Base-by-base conservation (phyloP, 2,329 filamentous ascomycete species). In the Fusarium longipes region DNA sequence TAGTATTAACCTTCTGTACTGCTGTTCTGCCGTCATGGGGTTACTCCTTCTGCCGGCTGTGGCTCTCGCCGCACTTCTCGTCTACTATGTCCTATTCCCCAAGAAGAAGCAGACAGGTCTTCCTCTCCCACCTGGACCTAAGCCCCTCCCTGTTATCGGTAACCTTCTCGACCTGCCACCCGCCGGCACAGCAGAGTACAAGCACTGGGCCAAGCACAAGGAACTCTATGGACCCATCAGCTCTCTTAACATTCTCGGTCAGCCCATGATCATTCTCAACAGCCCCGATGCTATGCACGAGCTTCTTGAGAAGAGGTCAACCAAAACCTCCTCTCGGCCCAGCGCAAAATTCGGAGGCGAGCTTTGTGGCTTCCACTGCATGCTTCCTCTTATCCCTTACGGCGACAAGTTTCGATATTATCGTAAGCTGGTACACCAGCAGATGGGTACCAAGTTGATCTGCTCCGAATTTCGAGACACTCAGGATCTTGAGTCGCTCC, bases 141-240 rank as follows among this genome's bases (percentile, higher is more conserved):
- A 77, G 35, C 78, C 78, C 0, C 70, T 82, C 8, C 82, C 83
- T 0, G 15, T 87, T 0, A 29, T 87, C 6, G 85, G 85, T 6
- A 87, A 86, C 65, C 63, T 86, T 17, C 62, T 67, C 2, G 83
- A 86, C 62, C 72, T 87, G 12, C 84, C 84, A 1, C 71, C 77
- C 0, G 49, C 58, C 1, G 78, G 76, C 2, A 65, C 59, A 8
- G 74, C 70, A 6, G 79, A 82, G 58, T 80, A 75, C 59, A 63
- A 76, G 43, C 80, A 82, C 53, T 83, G 80, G 80, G 48, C 78
- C 29, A 77, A 78, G 57, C 76, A 79, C 57, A 81, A 79, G 51
- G 75, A 80, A 8, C 40, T 67, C 0, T 80, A 81, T 38, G 79
- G 79, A 0, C 73, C 74, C 1, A 73, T 80, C 8, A 79, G 79